A percentile compares a stretch with the other conserved stretches of the same genome.
phyloP scores from a whole-genome alignment of 2,329 filamentous ascomycete species.

The Cadophora luteo-olivacea region DNA sequence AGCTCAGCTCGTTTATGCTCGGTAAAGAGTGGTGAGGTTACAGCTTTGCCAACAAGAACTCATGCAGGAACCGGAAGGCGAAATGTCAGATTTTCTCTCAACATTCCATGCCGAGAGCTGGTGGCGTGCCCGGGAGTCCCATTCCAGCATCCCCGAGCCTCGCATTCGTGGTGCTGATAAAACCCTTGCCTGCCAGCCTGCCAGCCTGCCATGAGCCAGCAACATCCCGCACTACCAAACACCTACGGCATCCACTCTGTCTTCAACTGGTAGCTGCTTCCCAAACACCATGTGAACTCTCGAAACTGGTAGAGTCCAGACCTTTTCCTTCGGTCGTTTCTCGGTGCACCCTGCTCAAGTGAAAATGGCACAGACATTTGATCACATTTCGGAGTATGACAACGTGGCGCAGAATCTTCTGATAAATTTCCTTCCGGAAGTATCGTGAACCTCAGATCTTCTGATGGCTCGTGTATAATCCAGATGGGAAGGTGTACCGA shows the following conservation, averaged over 20 bases:
- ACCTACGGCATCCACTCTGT: background rate
- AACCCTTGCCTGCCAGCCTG: background rate
- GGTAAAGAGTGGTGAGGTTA: conserved; percentile 12
- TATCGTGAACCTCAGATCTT: conserved; percentile 6
- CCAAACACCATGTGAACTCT: conserved; percentile 18
- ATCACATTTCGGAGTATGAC: conserved; percentile 16
- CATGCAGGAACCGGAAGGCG: conserved; percentile 2
- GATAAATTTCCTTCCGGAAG: background rate
- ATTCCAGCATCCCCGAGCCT: conserved; percentile 13
- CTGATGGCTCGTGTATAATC: conserved; percentile 10
- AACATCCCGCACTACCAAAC: background rate
- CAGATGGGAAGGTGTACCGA: conserved; percentile 21
- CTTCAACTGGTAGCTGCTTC: background rate
- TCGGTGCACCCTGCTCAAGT: conserved; percentile 14
- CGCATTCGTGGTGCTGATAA: background rate
- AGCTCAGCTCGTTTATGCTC: conserved; percentile 1
- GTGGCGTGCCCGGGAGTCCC: background rate
- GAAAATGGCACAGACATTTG: background rate
- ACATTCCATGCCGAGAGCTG: background rate
- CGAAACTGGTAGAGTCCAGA: conserved; percentile 23
- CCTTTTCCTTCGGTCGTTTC: conserved; percentile 23
- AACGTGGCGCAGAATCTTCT: conserved; percentile 17
- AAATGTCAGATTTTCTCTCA: background rate
- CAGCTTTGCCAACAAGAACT: background rate
- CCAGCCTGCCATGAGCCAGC: background rate